A percentile compares a stretch with the other conserved stretches of the same genome.
phyloP scores from a whole-genome alignment of 2,329 filamentous ascomycete species.

The Pestalotiopsis sp. region DNA sequence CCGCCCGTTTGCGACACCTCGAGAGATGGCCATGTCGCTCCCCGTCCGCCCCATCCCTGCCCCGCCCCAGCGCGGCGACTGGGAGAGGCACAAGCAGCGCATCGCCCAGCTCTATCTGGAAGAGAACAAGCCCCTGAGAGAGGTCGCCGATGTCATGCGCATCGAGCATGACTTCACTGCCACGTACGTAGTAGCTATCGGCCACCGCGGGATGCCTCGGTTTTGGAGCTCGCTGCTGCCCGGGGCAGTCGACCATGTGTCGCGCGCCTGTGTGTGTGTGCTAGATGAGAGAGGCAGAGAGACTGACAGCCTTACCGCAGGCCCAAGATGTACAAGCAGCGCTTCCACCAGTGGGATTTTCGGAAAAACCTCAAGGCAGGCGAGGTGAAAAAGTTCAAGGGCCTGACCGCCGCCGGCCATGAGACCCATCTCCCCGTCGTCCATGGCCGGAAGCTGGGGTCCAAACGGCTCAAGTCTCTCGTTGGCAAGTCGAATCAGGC shows the following conservation, averaged over 20 bases:
- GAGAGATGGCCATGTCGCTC: constrained; percentile 2
- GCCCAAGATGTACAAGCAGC: constrained; percentile 59
- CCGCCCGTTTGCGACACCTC: neutral
- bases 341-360: constrained; percentile 58
- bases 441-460: constrained; percentile 2
- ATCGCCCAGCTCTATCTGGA: constrained; percentile 51
- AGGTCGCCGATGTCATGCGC: constrained; percentile 55
- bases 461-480: constrained; percentile 6
- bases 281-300: neutral
- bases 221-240: neutral
- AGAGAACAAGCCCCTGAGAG: constrained; percentile 52
- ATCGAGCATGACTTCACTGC: constrained; percentile 48
- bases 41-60: neutral
- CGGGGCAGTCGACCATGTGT: neutral
- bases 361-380: constrained; percentile 43
- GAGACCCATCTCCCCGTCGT: constrained; percentile 3
- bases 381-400: constrained; percentile 1
- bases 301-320: constrained; percentile 29
- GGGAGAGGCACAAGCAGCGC: constrained; percentile 49
- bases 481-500: neutral
- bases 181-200: constrained; percentile 39
- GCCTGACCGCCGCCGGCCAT: neutral
- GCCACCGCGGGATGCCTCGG: neutral
- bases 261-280: too few species aligned
- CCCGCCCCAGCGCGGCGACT: constrained; percentile 21